Evolutionary conservation across 768 basidiomycete species (phyloP).

Genomic region (Lactifluus volemus): DNA sequence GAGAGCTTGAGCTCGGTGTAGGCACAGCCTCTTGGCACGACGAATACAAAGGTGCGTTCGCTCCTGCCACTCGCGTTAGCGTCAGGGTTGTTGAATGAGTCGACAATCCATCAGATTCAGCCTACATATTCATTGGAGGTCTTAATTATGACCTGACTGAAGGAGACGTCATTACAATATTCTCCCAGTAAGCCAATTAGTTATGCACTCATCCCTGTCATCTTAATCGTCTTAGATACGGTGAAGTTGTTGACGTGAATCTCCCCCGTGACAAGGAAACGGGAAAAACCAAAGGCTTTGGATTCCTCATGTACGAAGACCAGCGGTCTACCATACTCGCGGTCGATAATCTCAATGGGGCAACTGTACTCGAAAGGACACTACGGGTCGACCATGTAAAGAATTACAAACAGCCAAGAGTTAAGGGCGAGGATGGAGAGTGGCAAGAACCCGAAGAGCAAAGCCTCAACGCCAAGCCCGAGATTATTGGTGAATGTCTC

Average conservation of each 20-base stretch:
- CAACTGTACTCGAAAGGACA: slow-evolving; percentile 75
- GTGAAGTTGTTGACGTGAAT: slow-evolving; percentile 94
- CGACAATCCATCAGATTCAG: slow-evolving; percentile 56
- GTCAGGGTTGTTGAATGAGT: background rate
- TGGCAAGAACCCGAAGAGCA: slow-evolving; percentile 79
- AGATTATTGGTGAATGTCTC: slow-evolving; percentile 49
- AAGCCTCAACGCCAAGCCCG: slow-evolving; percentile 80
- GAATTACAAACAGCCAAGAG: slow-evolving; percentile 82
- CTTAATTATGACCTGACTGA: slow-evolving; percentile 86
- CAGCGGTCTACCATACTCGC: slow-evolving; percentile 93
- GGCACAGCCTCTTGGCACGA: slow-evolving; percentile 86
- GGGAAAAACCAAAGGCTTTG: slow-evolving; percentile 86
- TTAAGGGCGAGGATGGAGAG: slow-evolving; percentile 75
- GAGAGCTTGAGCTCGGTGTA: slow-evolving; percentile 72
- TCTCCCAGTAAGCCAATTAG: slow-evolving; percentile 74
- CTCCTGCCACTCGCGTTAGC: background rate
- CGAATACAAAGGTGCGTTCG: slow-evolving; percentile 69
- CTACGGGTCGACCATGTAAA: slow-evolving; percentile 90
- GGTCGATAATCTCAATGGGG: slow-evolving; percentile 97
- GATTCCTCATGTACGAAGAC: slow-evolving; percentile 98
- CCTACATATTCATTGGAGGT: slow-evolving; percentile 91
- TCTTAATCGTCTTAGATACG: slow-evolving; percentile 52
- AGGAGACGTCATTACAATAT: slow-evolving; percentile 94
- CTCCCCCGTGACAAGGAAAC: slow-evolving; percentile 92
- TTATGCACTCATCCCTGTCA: background rate